A percentile compares a stretch with the other conserved stretches of the same genome.
Evolutionary conservation across 495 filamentous ascomycete genomes (phyloP).

Genomic region (Penicillium fimorum): DNA sequence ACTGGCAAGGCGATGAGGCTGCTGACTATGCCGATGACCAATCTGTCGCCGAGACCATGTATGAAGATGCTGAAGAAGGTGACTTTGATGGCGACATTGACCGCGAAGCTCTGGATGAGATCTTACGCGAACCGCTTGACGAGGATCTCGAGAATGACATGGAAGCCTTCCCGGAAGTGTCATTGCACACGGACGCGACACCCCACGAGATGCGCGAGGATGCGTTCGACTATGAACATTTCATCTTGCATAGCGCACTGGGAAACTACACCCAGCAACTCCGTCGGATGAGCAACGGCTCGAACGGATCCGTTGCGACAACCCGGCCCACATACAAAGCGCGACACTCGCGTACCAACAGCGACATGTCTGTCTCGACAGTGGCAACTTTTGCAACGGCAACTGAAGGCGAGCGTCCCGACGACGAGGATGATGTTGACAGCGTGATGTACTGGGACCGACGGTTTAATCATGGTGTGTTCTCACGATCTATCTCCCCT

Average conservation of each 20-base stretch:
- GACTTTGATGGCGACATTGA: slow-evolving; percentile 53
- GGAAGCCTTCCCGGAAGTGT: slow-evolving; percentile 6
- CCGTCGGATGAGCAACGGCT: slow-evolving; percentile 57
- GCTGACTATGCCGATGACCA: slow-evolving; percentile 32
- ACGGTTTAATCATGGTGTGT: slow-evolving; percentile 42
- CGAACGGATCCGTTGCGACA: slow-evolving; percentile 73
- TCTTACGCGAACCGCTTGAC: slow-evolving; percentile 44
- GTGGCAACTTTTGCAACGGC: slow-evolving; percentile 83
- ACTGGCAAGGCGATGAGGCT: slow-evolving; percentile 10
- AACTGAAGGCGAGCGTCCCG: slow-evolving; percentile 56
- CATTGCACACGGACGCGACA: slow-evolving; percentile 27
- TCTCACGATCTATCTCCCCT: neutral
- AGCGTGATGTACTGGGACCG: slow-evolving; percentile 45
- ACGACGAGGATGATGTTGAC: slow-evolving; percentile 43
- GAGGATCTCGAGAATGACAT: slow-evolving; percentile 32
- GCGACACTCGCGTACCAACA: slow-evolving; percentile 50
- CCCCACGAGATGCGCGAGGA: slow-evolving; percentile 93
- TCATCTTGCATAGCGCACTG: slow-evolving; percentile 88
- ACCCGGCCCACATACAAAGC: slow-evolving; percentile 45
- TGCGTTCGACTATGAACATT: slow-evolving; percentile 95
- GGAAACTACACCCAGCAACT: slow-evolving; percentile 61
- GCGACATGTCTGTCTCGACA: slow-evolving; percentile 69
- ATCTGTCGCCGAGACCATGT: slow-evolving; percentile 52
- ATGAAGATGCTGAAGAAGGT: slow-evolving; percentile 58
- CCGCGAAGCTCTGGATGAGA: slow-evolving; percentile 46